Base-by-base conservation (phyloP, 2,329 filamentous ascomycete genomes). In the Xylariaceae sp. region DNA sequence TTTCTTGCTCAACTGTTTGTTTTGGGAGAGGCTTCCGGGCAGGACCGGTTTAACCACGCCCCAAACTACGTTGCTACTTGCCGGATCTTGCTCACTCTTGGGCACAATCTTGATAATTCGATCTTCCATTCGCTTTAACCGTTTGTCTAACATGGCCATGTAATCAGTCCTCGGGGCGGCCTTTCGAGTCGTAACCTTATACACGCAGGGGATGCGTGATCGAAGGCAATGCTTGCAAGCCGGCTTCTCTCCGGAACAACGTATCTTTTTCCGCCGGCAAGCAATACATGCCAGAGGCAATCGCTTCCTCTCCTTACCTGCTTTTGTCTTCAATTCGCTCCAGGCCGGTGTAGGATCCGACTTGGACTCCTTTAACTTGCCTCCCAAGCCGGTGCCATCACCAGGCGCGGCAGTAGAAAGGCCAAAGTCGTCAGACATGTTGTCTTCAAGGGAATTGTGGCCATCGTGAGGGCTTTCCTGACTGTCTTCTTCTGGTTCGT, bases 71-170 rank as follows among this genome's bases (percentile, higher is more conserved):
- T 82, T 79, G 7, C 82, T 78, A 60, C 88, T 72, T 8, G 75
- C 80, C 30, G 84, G 78, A 48, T 88, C 86, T 63, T 90, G 82
- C 64, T 95, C 92, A 48, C 90, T 84, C 71, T 93, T 96, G 0
- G 94, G 93, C 34, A 97, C 88, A 60, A 93, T 88, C 73, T 96
- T 96, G 76, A 97, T 95, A 63, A 97, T 94, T 58, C 93, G 88
- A 69, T 97, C 93, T 74, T 99, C 94, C 94, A 97, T 97, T 59
- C 93, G 83, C 78, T 96, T 97, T 66, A 97, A 75, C 56, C 94
- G 84, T 76, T 96, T 97, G 76, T 97, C 94, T 68, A 97, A 78
- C 92, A 97, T 97, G 48, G 92, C 92, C 94, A 97, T 97, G 74
- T 97, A 97, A 74, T 97, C 94, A 15, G 94, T 97, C 55, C 94